Base-by-base conservation (phyloP, 257 asterid genomes). In the Voacanga thouarsii region DNA sequence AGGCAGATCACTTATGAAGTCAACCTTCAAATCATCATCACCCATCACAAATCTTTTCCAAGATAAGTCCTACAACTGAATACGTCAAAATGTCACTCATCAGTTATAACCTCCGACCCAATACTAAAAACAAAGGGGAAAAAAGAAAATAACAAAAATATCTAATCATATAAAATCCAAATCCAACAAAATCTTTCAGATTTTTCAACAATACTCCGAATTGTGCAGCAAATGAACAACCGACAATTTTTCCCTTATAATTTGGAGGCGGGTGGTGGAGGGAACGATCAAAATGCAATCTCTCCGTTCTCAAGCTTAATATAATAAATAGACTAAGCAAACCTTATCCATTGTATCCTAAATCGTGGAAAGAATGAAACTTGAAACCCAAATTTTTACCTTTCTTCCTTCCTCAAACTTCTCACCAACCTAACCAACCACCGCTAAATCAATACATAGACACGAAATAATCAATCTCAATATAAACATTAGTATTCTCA, bases 1-100 rank as follows among this genome's bases (percentile, higher is more conserved):
- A 24, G 99, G 99, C 77, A 94, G 89, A 81, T 94, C 97, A 72
- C 94, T 92, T 30, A 94, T 86, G 76, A 88, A 78, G 87, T 94
- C 97, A 44, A 19, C 73, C 66, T 24, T 89, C 6, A 12, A 49
- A 82, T 83, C 89, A 33, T 80, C 53, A 51, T 86, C 44, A 56
- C 85, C 95, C 96, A 90, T 91, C 75, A 23, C n/a, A 47, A 78
- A 76, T 79, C 81, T 75, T 76, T 75, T 76, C 84, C 80, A 28
- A 30, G 47, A 61, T 6, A 26, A 53, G n/a, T 16, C 83, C 85
- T 57, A 21, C 44, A n/a, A 50, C 66, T 44, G 33, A 79, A 76
- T 18, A 72, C 71, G 28, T 18, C 69, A 77, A 75, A 75, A 77
- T 53, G 51, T 24, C 43, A 80, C 65, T 78, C 64, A n/a, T 47